These are phyloP conservation scores for Talaromyces sp. DNA, from an alignment of 2,329 filamentous ascomycete genomes.

Conservation along the genomic window DNA sequence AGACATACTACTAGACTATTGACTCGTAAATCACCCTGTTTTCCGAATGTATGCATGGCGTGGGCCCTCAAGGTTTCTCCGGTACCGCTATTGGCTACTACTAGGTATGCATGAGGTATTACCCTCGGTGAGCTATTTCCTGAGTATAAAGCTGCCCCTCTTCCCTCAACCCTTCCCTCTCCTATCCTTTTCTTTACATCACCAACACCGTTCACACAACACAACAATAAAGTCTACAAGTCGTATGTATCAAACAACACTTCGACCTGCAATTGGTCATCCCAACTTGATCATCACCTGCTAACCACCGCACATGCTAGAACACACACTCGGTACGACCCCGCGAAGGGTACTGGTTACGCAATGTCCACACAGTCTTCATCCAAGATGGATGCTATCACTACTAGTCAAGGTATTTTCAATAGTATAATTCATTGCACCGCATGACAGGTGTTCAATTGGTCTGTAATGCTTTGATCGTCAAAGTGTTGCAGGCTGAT, in stretches of 20 bases:
- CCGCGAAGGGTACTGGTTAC: conserved; percentile 15
- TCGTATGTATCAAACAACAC: not conserved
- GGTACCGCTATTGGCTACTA: not conserved
- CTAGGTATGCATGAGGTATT: not conserved
- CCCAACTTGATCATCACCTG: not conserved
- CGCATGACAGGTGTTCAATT: conserved; percentile 46
- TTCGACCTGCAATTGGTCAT: too few relatives aligned
- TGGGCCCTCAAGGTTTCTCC: not conserved
- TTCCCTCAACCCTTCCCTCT: not conserved
- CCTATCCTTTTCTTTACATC: not conserved
- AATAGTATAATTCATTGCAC: conserved; percentile 37
- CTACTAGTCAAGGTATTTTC: conserved; percentile 43
- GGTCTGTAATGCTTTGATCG: conserved; percentile 17
- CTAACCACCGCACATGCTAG: conserved; percentile 4
- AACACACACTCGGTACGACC: conserved; percentile 14
- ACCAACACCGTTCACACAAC: not conserved
- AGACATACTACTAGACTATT: not conserved
- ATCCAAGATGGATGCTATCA: conserved; percentile 27
- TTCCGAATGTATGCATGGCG: not conserved
- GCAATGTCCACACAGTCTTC: conserved; percentile 13
- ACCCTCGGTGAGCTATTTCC: not conserved
- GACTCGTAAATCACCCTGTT: not conserved
- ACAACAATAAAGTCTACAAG: not conserved
- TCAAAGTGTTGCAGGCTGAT: conserved; percentile 20
- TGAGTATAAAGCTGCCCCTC: conserved; percentile 1